Evolutionary conservation across 768 basidiomycete species (phyloP).

Genomic region (Suillus ampliporus): DNA sequence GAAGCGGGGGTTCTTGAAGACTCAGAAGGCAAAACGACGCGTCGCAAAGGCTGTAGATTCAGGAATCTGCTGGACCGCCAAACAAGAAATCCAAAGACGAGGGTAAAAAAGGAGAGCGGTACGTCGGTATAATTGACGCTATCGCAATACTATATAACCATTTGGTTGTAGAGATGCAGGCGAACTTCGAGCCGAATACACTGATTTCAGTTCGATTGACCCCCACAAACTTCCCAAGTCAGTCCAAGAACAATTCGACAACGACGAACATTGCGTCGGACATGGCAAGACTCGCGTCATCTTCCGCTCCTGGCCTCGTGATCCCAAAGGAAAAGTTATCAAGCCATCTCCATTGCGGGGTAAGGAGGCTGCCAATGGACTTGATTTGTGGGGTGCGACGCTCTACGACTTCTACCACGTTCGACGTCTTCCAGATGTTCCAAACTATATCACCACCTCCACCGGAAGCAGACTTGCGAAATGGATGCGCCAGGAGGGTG

Average conservation of each 20-base stretch:
- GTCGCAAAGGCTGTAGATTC: slow-evolving; percentile 13
- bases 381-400: slow-evolving; percentile 32
- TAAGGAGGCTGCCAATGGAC: slow-evolving; percentile 25
- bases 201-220: not conserved
- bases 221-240: slow-evolving; percentile 11
- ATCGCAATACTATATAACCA: not conserved
- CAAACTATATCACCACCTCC: slow-evolving; percentile 1
- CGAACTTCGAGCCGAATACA: not conserved
- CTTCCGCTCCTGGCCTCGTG: slow-evolving; percentile 33
- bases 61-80: not conserved
- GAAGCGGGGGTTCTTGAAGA: slow-evolving; percentile 30
- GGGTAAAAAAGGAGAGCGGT: not conserved
- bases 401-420: slow-evolving; percentile 33
- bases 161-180: not conserved
- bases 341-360: slow-evolving; percentile 9
- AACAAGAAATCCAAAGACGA: slow-evolving; percentile 7
- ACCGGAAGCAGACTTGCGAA: slow-evolving; percentile 28
- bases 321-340: slow-evolving; percentile 22
- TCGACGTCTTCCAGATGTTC: slow-evolving; percentile 14
- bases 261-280: not conserved
- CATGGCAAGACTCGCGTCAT: slow-evolving; percentile 21
- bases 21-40: slow-evolving; percentile 13
- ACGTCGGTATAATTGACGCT: not conserved
- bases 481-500: slow-evolving; percentile 18
- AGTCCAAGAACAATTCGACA: slow-evolving; percentile 6